phyloP scores from a whole-genome alignment of 1,139 yeast species.

The Lodderomyces parapsilosis region DNA sequence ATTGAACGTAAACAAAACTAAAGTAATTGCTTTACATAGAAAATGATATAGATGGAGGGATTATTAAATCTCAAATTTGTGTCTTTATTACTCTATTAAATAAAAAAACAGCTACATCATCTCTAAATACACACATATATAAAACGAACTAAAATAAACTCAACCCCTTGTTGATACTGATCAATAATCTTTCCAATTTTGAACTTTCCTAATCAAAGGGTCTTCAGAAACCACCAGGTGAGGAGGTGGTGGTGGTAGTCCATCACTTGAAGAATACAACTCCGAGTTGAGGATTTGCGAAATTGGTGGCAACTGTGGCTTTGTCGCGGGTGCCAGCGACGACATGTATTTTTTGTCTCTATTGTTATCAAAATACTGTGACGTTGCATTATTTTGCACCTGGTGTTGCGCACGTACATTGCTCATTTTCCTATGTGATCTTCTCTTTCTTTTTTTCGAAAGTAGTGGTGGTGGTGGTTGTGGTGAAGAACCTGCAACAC shows the following conservation, averaged over 20 bases:
- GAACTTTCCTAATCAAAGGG: slow-evolving; percentile 12
- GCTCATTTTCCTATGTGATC: neutral
- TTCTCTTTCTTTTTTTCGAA: neutral
- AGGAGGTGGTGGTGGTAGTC: neutral
- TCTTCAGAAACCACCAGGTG: slow-evolving; percentile 4
- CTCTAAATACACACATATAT: neutral
- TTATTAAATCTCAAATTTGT: no score
- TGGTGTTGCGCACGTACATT: neutral
- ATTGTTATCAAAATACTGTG: slow-evolving; percentile 5
- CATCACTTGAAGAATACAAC: slow-evolving; percentile 3
- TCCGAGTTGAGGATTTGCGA: slow-evolving; percentile 11
- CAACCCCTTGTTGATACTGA: neutral
- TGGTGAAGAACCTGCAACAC: no score
- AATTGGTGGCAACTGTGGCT: slow-evolving; percentile 13
- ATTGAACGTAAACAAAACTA: slow-evolving; percentile 16
- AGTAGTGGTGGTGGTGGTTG: neutral
- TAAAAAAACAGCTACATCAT: neutral
- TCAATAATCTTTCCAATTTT: slow-evolving; percentile 11
- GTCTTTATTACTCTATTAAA: neutral
- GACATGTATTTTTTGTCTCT: neutral
- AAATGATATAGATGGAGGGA: no score
- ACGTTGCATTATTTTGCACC: neutral
- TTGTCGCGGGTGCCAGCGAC: neutral
- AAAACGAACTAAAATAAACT: neutral
- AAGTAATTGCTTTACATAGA: neutral